Percentiles rank a stretch among this genome's conserved stretches.
Evolutionary conservation across 1,284 basidiomycete genomes (phyloP).

Genomic region (Exobasidium cylindrosporum): DNA sequence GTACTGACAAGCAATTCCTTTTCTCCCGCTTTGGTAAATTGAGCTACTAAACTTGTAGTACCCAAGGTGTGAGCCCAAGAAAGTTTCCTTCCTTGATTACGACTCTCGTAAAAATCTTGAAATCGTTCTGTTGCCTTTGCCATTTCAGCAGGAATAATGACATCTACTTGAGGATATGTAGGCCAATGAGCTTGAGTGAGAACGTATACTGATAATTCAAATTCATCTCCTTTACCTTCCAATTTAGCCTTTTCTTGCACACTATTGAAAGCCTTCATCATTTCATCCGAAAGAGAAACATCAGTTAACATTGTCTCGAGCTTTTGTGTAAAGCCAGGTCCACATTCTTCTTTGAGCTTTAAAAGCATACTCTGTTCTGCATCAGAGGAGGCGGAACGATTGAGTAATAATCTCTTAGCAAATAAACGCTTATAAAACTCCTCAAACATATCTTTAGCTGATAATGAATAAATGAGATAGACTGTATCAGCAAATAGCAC

Average conservation of each 20-base stretch:
- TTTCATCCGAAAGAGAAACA: conserved; percentile 69
- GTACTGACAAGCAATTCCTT: conserved; percentile 89
- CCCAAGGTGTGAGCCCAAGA: conserved; percentile 53
- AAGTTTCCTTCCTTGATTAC: conserved; percentile 46
- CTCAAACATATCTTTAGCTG: conserved; percentile 60
- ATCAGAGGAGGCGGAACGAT: conserved; percentile 83
- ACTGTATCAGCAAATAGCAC: too few species aligned
- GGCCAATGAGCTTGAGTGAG: conserved; percentile 64
- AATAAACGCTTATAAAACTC: conserved; percentile 88
- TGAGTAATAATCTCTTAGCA: conserved; percentile 81
- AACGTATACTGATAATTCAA: conserved; percentile 61
- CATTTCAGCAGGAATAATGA: conserved; percentile 32
- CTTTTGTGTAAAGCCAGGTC: conserved; percentile 76
- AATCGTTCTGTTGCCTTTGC: conserved; percentile 27
- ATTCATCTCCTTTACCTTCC: conserved; percentile 22
- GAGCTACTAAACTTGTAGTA: conserved; percentile 36
- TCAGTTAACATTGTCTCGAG: conserved; percentile 89
- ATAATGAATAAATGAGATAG: too few species aligned
- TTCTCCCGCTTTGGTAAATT: conserved; percentile 60
- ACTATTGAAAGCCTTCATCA: conserved; percentile 61
- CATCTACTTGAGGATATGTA: conserved; percentile 47
- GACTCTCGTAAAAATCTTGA: conserved; percentile 42
- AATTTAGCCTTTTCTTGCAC: conserved; percentile 52
- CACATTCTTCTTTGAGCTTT: conserved; percentile 86
- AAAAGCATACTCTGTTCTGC: conserved; percentile 84